Base-by-base conservation (phyloP, 2,329 filamentous ascomycete genomes). In the Xylaria polymorpha region DNA sequence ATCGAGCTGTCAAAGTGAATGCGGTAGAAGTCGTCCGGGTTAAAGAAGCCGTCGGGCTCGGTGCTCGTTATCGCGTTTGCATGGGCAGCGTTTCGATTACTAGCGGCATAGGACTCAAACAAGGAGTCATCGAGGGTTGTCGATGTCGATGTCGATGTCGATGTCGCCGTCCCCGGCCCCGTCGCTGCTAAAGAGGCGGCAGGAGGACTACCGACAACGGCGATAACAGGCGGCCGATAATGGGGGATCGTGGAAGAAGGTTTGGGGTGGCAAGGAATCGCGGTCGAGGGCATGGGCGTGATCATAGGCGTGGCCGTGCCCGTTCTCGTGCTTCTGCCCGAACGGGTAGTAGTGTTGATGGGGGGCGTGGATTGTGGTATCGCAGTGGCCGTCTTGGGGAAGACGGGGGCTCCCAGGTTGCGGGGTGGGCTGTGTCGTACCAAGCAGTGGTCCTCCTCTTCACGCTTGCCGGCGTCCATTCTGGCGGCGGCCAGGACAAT, bases 11-110 rank as follows among this genome's bases (percentile, higher is more conserved):
- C 79, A 74, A 80, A 81, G 75, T 85, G 85, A 77, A 81, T 83
- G 74, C 83, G 84, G 79, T 88, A 88, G 78, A 87, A 88, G 77
- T 86, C 82, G 83, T 86, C 85, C 74, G 86, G 85, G 74, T 86
- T 83, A 79, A 83, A 77, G 75, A 81, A 71, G 74, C 80, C 80
- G 77, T 80, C 77, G 72, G 78, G 79, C 81, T 82, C 80, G 71
- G 67, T 68, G 61, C 66, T 69, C 68, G 67, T 72, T 67, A 77
- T 74, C 70, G 80, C 77, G 77, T 82, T 81, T 76, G 80, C 79
- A 74, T 80, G 76, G 72, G 77, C 78, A 71, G 81, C 79, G 69
- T 80, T 75, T 50, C 75, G 74, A 74, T 82, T 82, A 69, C 75
- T 75, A 64, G 78, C 77, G 70, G 80, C 79, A 81, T 80, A 80